These are phyloP conservation scores for Fusarium caatingaense DNA, from an alignment of 2,329 filamentous ascomycete genomes.

Conservation along the genomic window DNA sequence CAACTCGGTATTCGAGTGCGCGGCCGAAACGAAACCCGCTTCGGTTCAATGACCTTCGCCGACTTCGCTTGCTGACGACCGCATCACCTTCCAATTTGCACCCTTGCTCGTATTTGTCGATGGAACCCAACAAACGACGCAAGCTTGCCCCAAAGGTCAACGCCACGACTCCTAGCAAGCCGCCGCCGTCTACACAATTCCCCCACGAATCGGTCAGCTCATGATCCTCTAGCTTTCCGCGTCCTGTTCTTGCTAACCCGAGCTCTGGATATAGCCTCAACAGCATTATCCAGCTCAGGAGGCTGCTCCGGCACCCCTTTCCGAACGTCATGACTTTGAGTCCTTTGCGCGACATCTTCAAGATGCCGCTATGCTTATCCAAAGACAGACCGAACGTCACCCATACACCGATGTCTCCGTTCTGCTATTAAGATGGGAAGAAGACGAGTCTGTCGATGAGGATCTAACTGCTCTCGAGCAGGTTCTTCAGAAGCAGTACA, in stretches of 20 bases:
- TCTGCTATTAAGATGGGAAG: conserved; percentile 71
- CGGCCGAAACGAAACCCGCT: conserved; percentile 13
- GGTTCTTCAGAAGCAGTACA: conserved; percentile 69
- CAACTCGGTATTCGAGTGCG: conserved; percentile 14
- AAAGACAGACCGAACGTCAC: conserved; percentile 69
- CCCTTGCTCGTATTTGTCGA: conserved; percentile 42
- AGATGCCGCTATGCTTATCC: conserved; percentile 75
- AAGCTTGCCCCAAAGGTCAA: conserved; percentile 59
- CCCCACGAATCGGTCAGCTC: conserved; percentile 52
- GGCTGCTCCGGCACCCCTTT: conserved; percentile 51
- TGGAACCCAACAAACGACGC: conserved; percentile 59
- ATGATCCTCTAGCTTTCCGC: conserved; percentile 33
- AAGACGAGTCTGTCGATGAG: conserved; percentile 64
- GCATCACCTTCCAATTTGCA: conserved; percentile 30
- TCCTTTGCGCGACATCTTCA: conserved; percentile 74
- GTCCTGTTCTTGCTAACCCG: conserved; percentile 37
- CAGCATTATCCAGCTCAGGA: conserved; percentile 55
- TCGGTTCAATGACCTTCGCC: conserved; percentile 43
- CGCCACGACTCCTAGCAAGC: conserved; percentile 47
- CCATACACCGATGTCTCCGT: conserved; percentile 70
- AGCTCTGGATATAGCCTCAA: conserved; percentile 41
- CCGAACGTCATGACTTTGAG: conserved; percentile 72
- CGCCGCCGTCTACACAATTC: conserved; percentile 50
- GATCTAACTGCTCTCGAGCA: conserved; percentile 67
- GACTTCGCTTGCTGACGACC: conserved; percentile 34